phyloP scores from a whole-genome alignment of 176 grass and related monocot genomes.

The Panicum miliaceum region DNA sequence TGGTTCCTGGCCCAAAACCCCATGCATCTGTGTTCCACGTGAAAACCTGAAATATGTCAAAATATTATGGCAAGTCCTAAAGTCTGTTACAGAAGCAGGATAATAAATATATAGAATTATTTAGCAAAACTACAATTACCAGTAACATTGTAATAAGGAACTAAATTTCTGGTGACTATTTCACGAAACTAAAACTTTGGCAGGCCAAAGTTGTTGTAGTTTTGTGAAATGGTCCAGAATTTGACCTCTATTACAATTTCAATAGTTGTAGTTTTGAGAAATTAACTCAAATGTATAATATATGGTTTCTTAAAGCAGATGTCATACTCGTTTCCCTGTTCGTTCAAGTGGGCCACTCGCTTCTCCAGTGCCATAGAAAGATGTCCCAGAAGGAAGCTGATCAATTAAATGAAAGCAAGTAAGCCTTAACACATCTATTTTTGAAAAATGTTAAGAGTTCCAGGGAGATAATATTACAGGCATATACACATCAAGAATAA shows the following conservation, averaged over 20 bases:
- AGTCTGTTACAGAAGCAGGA: constrained; percentile 11
- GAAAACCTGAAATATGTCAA: constrained; percentile 68
- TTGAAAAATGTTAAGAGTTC: constrained; percentile 7
- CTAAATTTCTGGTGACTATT: too few relatives aligned
- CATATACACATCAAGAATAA: background rate
- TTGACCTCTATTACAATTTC: background rate
- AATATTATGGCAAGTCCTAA: too few relatives aligned
- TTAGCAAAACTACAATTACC: background rate
- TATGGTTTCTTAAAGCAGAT: constrained; percentile 26
- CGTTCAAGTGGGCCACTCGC: constrained; percentile 87
- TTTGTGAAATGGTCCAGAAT: background rate
- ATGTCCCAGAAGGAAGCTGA: constrained; percentile 80
- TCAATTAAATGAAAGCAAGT: constrained; percentile 29
- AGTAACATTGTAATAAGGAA: background rate
- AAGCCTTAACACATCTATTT: constrained; percentile 5
- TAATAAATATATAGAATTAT: background rate
- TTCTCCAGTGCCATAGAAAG: constrained; percentile 97
- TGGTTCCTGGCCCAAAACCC: constrained; percentile 83
- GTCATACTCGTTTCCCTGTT: constrained; percentile 79
- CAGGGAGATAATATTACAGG: background rate
- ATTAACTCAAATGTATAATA: constrained; percentile 2
- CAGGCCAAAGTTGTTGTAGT: too few relatives aligned
- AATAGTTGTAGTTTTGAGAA: background rate
- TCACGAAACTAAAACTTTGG: too few relatives aligned
- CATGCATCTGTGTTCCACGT: constrained; percentile 97